phyloP scores from a whole-genome alignment of 164 flowering plant species.

The Malania oleifera region DNA sequence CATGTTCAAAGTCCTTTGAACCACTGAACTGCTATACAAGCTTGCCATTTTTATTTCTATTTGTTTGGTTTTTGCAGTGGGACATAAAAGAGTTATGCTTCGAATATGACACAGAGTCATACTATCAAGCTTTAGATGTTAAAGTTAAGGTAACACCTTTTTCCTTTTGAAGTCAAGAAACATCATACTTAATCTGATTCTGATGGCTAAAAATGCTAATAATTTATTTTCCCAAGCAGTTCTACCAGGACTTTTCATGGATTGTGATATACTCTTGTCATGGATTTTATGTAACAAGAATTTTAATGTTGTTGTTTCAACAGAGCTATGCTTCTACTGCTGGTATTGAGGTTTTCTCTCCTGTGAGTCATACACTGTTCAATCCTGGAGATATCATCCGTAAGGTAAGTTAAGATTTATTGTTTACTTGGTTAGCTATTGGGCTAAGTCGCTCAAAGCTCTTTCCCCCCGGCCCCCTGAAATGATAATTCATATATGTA shows the following conservation, averaged over 20 bases:
- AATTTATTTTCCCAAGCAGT: neutral
- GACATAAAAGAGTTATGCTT: slow-evolving; percentile 72
- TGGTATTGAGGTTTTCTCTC: slow-evolving; percentile 78
- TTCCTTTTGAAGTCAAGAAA: neutral
- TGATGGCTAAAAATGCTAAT: too few species aligned
- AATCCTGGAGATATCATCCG: slow-evolving; percentile 69
- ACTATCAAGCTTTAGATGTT: slow-evolving; percentile 62
- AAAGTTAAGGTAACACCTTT: slow-evolving; percentile 53
- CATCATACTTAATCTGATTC: neutral
- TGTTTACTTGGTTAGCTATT: neutral
- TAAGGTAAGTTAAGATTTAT: slow-evolving; percentile 37
- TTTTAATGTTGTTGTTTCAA: slow-evolving; percentile 6
- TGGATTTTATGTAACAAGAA: neutral
- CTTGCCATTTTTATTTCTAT: neutral
- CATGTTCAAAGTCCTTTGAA: too few species aligned
- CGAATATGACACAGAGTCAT: slow-evolving; percentile 87
- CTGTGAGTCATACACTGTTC: slow-evolving; percentile 91
- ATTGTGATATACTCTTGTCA: neutral
- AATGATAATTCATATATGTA: neutral
- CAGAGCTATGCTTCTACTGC: slow-evolving; percentile 64
- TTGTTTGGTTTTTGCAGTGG: slow-evolving; percentile 57
- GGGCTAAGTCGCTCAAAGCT: neutral
- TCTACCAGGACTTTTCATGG: neutral
- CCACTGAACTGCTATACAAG: too few species aligned
- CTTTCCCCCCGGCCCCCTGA: too few species aligned